A percentile compares a stretch with the other conserved stretches of the same genome.
These are phyloP conservation scores for Fraxinus floribunda DNA, from an alignment of 305 asterid genomes.

Conservation along the genomic window DNA sequence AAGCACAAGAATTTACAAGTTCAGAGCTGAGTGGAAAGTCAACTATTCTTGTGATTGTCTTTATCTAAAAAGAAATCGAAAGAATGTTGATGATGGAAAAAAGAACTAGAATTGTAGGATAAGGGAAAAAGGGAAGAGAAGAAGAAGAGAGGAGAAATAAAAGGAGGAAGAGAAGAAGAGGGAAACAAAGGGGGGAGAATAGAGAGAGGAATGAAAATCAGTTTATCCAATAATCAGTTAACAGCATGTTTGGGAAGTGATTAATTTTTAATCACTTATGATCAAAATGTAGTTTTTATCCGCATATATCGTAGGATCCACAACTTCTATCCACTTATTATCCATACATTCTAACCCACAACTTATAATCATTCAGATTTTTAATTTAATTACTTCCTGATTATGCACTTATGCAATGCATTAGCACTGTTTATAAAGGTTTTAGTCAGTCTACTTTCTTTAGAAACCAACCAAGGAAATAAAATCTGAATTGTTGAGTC, in stretches of 20 bases:
- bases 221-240: not conserved
- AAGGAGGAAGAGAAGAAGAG: not conserved
- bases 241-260: not conserved
- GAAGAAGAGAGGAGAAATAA: not conserved
- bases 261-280: not conserved
- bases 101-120: not conserved
- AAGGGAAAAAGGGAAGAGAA: too few relatives aligned
- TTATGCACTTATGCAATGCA: not conserved
- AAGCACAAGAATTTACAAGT: not conserved
- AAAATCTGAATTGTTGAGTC: not conserved
- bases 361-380: not conserved
- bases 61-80: not conserved
- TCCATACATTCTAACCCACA: not conserved
- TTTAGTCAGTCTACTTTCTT: not conserved
- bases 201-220: not conserved
- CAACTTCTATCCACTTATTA: not conserved
- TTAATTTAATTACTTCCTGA: not conserved
- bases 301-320: not conserved
- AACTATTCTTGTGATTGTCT: not conserved
- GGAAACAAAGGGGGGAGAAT: not conserved
- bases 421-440: not conserved
- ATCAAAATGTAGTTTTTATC: not conserved
- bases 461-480: not conserved
- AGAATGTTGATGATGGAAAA: not conserved
- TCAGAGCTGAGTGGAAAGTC: not conserved